phyloP scores from a whole-genome alignment of 2,329 filamentous ascomycete genomes.

The Dryadomyces quercus-mongolicae region DNA sequence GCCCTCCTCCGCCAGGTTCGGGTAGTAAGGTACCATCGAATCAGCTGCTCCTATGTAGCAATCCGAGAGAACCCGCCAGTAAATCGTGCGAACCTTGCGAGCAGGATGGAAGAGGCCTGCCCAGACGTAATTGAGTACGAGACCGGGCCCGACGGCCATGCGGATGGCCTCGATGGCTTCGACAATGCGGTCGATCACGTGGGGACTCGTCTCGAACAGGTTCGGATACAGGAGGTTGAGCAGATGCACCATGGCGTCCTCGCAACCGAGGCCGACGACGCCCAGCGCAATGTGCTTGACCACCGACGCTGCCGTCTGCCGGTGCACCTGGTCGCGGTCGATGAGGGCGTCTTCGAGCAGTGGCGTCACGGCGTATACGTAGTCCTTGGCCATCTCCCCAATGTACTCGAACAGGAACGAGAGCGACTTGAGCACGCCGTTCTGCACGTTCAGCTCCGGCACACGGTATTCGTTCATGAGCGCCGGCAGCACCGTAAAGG shows the following conservation, averaged over 20 bases:
- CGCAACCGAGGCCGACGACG: conserved; percentile 93
- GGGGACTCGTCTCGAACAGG: conserved; percentile 92
- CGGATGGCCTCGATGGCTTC: conserved; percentile 95
- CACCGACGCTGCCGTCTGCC: conserved; percentile 89
- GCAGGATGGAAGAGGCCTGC: conserved; percentile 95
- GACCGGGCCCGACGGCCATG: conserved; percentile 81
- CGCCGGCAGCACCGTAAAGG: conserved; percentile 95
- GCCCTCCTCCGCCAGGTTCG: conserved; percentile 69
- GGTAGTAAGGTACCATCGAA: conserved; percentile 93
- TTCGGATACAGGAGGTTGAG: conserved; percentile 95
- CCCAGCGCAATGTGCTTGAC: conserved; percentile 97
- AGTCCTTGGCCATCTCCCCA: conserved; percentile 98
- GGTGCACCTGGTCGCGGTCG: conserved; percentile 94
- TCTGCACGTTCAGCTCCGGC: conserved; percentile 96
- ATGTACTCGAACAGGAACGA: conserved; percentile 99
- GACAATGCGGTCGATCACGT: conserved; percentile 96
- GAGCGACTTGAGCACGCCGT: conserved; percentile 92
- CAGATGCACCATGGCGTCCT: conserved; percentile 96
- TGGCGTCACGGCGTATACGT: conserved; percentile 95
- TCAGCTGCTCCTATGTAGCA: conserved; percentile 91
- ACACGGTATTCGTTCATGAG: conserved; percentile 99
- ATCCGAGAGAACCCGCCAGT: conserved; percentile 96
- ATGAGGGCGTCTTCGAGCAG: conserved; percentile 94
- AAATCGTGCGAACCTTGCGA: conserved; percentile 84
- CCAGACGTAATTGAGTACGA: conserved; percentile 98